Conservation (phyloP, 2,329 filamentous ascomycete genomes). For the Thyridium curvatum region DNA sequence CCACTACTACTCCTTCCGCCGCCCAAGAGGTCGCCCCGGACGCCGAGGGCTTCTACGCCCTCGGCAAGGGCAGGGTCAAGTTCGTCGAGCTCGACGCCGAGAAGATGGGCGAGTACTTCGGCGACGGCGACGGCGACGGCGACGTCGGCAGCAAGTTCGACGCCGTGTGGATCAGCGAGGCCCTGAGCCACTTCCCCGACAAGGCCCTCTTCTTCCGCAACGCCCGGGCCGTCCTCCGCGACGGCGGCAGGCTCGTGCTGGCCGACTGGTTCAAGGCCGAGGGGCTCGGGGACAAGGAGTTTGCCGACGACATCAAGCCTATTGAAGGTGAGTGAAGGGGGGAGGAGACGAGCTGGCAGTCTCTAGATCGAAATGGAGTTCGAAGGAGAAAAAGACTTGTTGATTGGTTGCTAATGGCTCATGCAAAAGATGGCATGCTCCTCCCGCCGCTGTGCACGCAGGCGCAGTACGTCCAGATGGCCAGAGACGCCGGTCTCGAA, state of each 20-base stretch:
- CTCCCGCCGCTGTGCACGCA: slow-evolving; percentile 50
- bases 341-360: neutral
- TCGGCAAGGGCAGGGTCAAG: slow-evolving; percentile 31
- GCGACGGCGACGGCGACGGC: too few relatives aligned
- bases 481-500: slow-evolving; percentile 39
- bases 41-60: slow-evolving; percentile 24
- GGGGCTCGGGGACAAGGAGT: slow-evolving; percentile 32
- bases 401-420: neutral
- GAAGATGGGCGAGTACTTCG: slow-evolving; percentile 50
- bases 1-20: slow-evolving; percentile 1
- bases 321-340: slow-evolving; percentile 41
- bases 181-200: slow-evolving; percentile 53
- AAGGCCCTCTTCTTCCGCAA: slow-evolving; percentile 54
- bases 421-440: slow-evolving; percentile 47
- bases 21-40: slow-evolving; percentile 7
- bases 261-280: slow-evolving; percentile 58
- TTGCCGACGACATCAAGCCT: slow-evolving; percentile 47
- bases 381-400: neutral
- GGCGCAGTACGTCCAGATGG: slow-evolving; percentile 44
- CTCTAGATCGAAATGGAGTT: neutral
- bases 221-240: slow-evolving; percentile 37
- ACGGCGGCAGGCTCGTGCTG: slow-evolving; percentile 43
- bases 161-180: slow-evolving; percentile 56
- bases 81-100: slow-evolving; percentile 53
- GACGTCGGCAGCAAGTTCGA: slow-evolving; percentile 53